phyloP scores from a whole-genome alignment of 306 rosid genomes.

The Macrotyloma uniflorum region DNA sequence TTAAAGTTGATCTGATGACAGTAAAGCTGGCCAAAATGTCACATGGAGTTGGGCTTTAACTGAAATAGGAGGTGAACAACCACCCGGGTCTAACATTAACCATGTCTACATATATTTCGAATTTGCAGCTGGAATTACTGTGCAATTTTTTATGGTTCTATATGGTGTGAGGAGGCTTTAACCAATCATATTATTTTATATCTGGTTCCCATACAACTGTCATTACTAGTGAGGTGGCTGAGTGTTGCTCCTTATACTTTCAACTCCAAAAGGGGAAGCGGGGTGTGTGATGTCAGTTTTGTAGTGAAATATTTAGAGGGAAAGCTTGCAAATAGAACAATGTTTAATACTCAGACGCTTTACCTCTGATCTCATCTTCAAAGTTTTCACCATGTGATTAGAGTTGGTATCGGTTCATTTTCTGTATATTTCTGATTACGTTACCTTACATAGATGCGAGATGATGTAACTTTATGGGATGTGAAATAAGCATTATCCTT shows the following conservation, averaged over 20 bases:
- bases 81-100: too few relatives aligned
- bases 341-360: neutral
- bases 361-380: neutral
- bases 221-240: neutral
- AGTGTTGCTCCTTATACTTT: neutral
- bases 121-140: conserved; percentile 22
- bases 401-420: neutral
- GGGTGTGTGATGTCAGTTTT: neutral
- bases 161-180: conserved; percentile 25
- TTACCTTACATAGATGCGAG: neutral
- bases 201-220: neutral
- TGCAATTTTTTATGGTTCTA: conserved; percentile 21
- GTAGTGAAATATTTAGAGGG: neutral
- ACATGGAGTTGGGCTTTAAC: neutral
- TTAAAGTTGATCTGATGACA: conserved; percentile 5
- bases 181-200: conserved; percentile 16
- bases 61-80: too few relatives aligned
- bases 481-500: neutral
- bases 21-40: conserved; percentile 8
- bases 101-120: neutral
- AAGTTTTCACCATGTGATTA: neutral
- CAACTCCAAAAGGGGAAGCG: neutral
- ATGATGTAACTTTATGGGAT: neutral
- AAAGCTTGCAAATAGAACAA: neutral
- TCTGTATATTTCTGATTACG: neutral